Evolutionary conservation across 768 basidiomycete genomes (phyloP).

Genomic region (Podaxis sp.): DNA sequence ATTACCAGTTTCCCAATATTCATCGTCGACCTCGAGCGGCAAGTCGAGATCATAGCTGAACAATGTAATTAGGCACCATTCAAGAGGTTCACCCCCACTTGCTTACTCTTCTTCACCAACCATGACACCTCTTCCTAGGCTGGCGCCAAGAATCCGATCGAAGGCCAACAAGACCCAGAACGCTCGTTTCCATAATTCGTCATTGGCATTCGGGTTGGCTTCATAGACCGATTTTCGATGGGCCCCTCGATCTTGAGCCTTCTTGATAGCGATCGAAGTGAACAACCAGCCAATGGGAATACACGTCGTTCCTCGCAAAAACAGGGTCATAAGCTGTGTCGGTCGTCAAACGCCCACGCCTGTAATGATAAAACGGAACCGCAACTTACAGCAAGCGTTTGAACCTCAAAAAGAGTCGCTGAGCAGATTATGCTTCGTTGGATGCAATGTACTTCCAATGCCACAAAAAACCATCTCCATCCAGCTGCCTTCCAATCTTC

Average conservation of each 20-base stretch:
- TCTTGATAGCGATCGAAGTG: constrained; percentile 53
- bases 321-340: constrained; percentile 54
- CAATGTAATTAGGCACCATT: constrained; percentile 5
- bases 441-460: constrained; percentile 44
- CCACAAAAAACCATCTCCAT: constrained; percentile 50
- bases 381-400: constrained; percentile 36
- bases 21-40: constrained; percentile 80
- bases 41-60: constrained; percentile 81
- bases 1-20: constrained; percentile 66
- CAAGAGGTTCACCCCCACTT: background rate
- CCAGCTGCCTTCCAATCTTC: constrained; percentile 57
- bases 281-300: constrained; percentile 55
- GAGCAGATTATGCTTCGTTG: constrained; percentile 55
- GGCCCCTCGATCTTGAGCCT: constrained; percentile 75
- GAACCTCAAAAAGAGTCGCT: constrained; percentile 61
- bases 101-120: constrained; percentile 69
- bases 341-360: background rate
- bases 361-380: background rate
- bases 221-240: constrained; percentile 65
- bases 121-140: constrained; percentile 55
- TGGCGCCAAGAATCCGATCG: constrained; percentile 55
- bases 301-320: constrained; percentile 48
- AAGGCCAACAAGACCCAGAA: constrained; percentile 71
- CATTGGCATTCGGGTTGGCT: constrained; percentile 45
- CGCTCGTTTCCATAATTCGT: constrained; percentile 77